A percentile compares a stretch with the other conserved stretches of the same genome.
Conservation (phyloP, 345 rosid genomes). For the Leavenworthia alabamica region DNA sequence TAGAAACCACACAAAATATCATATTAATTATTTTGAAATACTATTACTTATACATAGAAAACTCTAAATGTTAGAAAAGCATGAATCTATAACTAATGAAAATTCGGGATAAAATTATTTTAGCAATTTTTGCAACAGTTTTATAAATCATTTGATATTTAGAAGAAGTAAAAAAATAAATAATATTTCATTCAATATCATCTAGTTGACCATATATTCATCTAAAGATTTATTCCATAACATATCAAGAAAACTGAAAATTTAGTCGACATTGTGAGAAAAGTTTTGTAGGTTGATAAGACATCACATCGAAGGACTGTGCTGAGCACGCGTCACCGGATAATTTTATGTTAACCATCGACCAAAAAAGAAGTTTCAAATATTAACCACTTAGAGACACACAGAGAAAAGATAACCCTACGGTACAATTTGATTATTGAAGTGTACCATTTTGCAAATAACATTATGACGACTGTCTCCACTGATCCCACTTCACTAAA, state of each 20-base stretch:
- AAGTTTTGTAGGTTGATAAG: conserved; percentile 14
- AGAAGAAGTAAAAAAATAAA: too few species aligned
- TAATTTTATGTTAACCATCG: neutral
- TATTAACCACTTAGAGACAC: conserved; percentile 5
- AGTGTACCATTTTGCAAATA: conserved; percentile 24
- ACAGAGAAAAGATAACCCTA: conserved; percentile 15
- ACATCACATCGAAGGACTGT: conserved; percentile 27
- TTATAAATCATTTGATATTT: too few species aligned
- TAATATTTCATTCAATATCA: too few species aligned
- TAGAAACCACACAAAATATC: too few species aligned
- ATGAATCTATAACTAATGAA: too few species aligned
- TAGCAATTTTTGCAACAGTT: too few species aligned
- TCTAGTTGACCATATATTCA: neutral
- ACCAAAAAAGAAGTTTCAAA: neutral
- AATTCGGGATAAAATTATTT: too few species aligned
- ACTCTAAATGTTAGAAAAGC: too few species aligned
- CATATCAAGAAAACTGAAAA: neutral
- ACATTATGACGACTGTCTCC: conserved; percentile 41
- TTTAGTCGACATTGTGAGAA: neutral
- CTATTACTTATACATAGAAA: too few species aligned
- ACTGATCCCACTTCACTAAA: conserved; percentile 42
- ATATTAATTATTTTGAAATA: too few species aligned
- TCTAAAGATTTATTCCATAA: neutral
- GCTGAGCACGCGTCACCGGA: conserved; percentile 25
- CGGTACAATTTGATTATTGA: conserved; percentile 19